Evolutionary conservation across 352 stramenopile genomes (phyloP).

Genomic region (Phytophthora kernoviae): DNA sequence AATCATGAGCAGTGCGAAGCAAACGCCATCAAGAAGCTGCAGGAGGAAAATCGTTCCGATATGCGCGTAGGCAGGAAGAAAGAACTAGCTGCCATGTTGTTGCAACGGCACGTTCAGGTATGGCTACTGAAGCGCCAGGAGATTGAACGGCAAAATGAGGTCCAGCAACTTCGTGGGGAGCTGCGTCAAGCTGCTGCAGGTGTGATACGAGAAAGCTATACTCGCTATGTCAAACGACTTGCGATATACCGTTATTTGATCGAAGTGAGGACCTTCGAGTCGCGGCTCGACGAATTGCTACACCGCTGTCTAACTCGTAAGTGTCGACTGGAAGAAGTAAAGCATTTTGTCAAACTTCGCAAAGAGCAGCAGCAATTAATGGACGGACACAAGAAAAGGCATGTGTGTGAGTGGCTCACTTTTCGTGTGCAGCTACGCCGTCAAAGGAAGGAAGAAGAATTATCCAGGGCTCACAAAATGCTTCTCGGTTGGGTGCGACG

Average conservation of each 20-base stretch:
- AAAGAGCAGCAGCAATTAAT: slow-evolving; percentile 3
- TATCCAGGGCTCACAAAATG: slow-evolving; percentile 8
- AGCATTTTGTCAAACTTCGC: slow-evolving; percentile 12
- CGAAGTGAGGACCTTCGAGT: slow-evolving; percentile 14
- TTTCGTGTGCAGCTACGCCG: slow-evolving; percentile 1
- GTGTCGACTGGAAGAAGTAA: slow-evolving; percentile 18
- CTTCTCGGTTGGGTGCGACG: slow-evolving; percentile 15
- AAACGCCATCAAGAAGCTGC: background rate
- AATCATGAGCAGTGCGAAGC: slow-evolving; percentile 12
- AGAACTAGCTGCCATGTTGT: slow-evolving; percentile 17
- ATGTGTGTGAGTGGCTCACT: slow-evolving; percentile 11
- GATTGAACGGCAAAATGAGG: slow-evolving; percentile 5
- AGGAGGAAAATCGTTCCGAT: background rate
- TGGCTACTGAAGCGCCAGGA: slow-evolving; percentile 32
- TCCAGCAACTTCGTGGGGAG: slow-evolving; percentile 14
- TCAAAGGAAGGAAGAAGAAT: slow-evolving; percentile 2
- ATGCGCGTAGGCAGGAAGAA: background rate
- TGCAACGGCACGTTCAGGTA: slow-evolving; percentile 32
- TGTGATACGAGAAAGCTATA: slow-evolving; percentile 23
- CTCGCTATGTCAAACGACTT: slow-evolving; percentile 15
- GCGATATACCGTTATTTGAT: slow-evolving; percentile 25
- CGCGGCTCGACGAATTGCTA: slow-evolving; percentile 12
- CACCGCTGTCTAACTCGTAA: slow-evolving; percentile 14
- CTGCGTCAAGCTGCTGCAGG: slow-evolving; percentile 14
- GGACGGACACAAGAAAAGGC: slow-evolving; percentile 7